These are phyloP conservation scores for Lactifluus volemus DNA, from an alignment of 768 basidiomycete genomes.

Conservation along the genomic window DNA sequence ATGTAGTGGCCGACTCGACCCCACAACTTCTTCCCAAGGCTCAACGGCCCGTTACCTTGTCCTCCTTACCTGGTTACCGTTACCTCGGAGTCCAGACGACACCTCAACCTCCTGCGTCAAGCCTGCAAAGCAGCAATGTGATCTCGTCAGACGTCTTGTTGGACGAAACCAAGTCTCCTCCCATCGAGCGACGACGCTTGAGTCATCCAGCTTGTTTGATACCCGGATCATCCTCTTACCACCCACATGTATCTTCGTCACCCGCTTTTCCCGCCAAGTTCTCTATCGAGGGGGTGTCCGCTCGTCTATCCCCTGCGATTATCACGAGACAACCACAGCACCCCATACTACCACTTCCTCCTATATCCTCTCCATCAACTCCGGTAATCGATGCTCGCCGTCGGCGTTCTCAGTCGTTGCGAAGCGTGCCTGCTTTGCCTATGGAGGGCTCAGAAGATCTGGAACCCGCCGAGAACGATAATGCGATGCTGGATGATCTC, in stretches of 20 bases:
- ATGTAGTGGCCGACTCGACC: background rate
- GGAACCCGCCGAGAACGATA: slow-evolving; percentile 29
- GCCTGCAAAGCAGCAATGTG: background rate
- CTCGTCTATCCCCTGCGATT: slow-evolving; percentile 20
- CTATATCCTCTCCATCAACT: slow-evolving; percentile 8
- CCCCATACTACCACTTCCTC: slow-evolving; percentile 18
- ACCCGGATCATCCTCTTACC: background rate
- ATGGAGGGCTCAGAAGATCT: slow-evolving; percentile 29
- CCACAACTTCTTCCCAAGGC: background rate
- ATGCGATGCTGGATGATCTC: slow-evolving; percentile 29
- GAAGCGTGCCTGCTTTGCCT: slow-evolving; percentile 18
- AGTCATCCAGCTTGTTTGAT: slow-evolving; percentile 9
- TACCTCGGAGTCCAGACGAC: background rate
- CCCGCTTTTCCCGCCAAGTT: slow-evolving; percentile 4
- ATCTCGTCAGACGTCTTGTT: background rate
- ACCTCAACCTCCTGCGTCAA: background rate
- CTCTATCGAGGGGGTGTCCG: slow-evolving; percentile 14
- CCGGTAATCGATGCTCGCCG: background rate
- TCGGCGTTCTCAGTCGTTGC: slow-evolving; percentile 15
- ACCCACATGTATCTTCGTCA: background rate
- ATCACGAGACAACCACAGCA: slow-evolving; percentile 18
- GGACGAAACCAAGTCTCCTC: background rate
- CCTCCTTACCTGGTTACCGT: background rate
- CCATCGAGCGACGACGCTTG: background rate
- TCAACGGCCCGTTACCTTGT: background rate